Evolutionary conservation across 2,329 filamentous ascomycete species (phyloP).

Genomic region (Arthrobotrys megalospora): DNA sequence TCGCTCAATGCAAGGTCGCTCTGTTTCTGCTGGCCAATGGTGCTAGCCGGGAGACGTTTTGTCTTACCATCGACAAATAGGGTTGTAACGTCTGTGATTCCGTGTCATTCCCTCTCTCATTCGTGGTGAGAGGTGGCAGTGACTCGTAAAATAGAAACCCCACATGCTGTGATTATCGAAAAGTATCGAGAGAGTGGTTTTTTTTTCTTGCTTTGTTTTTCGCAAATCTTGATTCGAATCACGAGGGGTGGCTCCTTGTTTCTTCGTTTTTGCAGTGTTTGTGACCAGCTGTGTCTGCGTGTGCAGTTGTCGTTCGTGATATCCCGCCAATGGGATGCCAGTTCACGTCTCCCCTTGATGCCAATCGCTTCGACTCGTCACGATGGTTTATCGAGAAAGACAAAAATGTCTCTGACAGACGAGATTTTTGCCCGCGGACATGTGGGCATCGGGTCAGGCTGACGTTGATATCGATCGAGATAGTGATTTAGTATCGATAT

Average conservation of each 20-base stretch:
- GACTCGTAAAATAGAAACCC: conserved; percentile 27
- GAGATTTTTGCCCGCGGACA: conserved; percentile 17
- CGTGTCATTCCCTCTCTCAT: conserved; percentile 39
- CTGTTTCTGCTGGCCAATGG: conserved; percentile 29
- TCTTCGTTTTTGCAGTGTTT: conserved; percentile 40
- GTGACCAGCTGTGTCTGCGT: conserved; percentile 53
- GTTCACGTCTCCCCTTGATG: conserved; percentile 53
- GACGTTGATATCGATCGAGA: conserved; percentile 43
- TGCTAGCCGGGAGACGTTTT: conserved; percentile 39
- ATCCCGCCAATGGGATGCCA: conserved; percentile 54
- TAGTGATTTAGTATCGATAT: conserved; percentile 7
- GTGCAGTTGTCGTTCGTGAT: conserved; percentile 55
- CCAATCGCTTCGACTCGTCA: conserved; percentile 46
- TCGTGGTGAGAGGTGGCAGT: conserved; percentile 15
- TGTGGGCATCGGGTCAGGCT: conserved; percentile 29
- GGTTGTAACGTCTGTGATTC: conserved; percentile 59
- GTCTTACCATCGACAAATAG: conserved; percentile 61
- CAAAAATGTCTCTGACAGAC: conserved; percentile 13
- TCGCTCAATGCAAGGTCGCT: conserved; percentile 22
- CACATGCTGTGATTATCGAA: conserved; percentile 53
- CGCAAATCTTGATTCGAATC: conserved; percentile 56
- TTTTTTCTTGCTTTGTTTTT: conserved; percentile 20
- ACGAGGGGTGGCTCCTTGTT: conserved; percentile 41
- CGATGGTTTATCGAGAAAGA: conserved; percentile 29
- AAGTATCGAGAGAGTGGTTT: conserved; percentile 17